A percentile compares a stretch with the other conserved stretches of the same genome.
Conservation (phyloP, 2,329 filamentous ascomycete genomes). For the Talaromyces sp. region DNA sequence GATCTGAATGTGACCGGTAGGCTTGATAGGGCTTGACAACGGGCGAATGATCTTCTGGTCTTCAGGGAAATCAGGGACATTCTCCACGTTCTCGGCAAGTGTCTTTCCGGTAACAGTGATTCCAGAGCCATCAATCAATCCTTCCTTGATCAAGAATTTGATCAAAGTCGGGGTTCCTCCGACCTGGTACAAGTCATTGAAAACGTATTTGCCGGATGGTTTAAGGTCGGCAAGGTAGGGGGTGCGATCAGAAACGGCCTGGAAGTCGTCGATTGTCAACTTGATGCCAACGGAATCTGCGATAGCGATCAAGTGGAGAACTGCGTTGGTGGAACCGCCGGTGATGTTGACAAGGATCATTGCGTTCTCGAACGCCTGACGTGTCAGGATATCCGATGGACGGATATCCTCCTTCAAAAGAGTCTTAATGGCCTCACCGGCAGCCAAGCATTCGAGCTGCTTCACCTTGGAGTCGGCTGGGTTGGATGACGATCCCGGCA, state of each 20-base stretch:
- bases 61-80: slow-evolving; percentile 58
- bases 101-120: slow-evolving; percentile 59
- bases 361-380: slow-evolving; percentile 76
- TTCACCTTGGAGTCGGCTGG: slow-evolving; percentile 70
- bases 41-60: slow-evolving; percentile 67
- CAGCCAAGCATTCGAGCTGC: slow-evolving; percentile 63
- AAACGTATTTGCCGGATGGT: slow-evolving; percentile 64
- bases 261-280: slow-evolving; percentile 81
- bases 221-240: slow-evolving; percentile 79
- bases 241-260: slow-evolving; percentile 70
- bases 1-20: slow-evolving; percentile 68
- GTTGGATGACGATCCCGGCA: slow-evolving; percentile 76
- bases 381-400: slow-evolving; percentile 72
- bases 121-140: slow-evolving; percentile 54
- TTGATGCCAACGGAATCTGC: slow-evolving; percentile 76
- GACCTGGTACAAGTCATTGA: slow-evolving; percentile 53
- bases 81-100: slow-evolving; percentile 54
- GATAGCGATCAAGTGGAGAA: slow-evolving; percentile 78
- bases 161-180: slow-evolving; percentile 55
- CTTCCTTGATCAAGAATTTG: slow-evolving; percentile 55
- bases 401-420: slow-evolving; percentile 71
- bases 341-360: slow-evolving; percentile 80
- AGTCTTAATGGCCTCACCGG: slow-evolving; percentile 69
- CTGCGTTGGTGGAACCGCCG: slow-evolving; percentile 79
- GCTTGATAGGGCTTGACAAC: slow-evolving; percentile 63